phyloP scores from a whole-genome alignment of 371 early-diverging fungal species.

The Choanephora cucurbitarum region DNA sequence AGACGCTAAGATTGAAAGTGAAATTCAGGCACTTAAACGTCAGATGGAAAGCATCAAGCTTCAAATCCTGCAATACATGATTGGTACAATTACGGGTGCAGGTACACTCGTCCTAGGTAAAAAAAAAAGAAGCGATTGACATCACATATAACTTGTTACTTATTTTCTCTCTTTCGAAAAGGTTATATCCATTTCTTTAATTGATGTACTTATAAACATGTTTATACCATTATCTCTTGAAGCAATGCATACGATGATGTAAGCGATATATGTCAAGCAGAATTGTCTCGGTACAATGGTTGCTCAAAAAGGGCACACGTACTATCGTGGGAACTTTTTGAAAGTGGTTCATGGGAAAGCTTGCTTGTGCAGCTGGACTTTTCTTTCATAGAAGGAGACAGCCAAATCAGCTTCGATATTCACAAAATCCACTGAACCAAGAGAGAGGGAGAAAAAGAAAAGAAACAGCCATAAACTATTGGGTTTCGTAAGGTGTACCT shows the following conservation, averaged over 20 bases:
- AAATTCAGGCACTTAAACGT: conserved; percentile 76
- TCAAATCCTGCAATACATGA: conserved; percentile 83
- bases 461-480: too few relatives aligned
- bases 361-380: too few relatives aligned
- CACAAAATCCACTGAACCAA: too few relatives aligned
- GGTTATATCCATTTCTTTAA: conserved; percentile 29
- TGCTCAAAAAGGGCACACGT: too few relatives aligned
- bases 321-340: too few relatives aligned
- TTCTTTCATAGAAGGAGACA: too few relatives aligned
- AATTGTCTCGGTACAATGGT: too few relatives aligned
- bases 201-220: background rate
- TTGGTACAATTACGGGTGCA: conserved; percentile 83
- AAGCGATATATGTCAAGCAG: conserved; percentile 1
- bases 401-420: too few relatives aligned
- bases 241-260: conserved; percentile 22
- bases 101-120: conserved; percentile 77
- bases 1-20: conserved; percentile 84
- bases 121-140: background rate
- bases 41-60: conserved; percentile 93
- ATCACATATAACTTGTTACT: background rate
- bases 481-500: too few relatives aligned
- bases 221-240: background rate
- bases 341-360: too few relatives aligned
- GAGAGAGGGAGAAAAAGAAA: too few relatives aligned
- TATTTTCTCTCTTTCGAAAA: background rate